These are phyloP conservation scores for Fraxinus dipetala DNA, from an alignment of 305 asterid genomes.

Conservation along the genomic window DNA sequence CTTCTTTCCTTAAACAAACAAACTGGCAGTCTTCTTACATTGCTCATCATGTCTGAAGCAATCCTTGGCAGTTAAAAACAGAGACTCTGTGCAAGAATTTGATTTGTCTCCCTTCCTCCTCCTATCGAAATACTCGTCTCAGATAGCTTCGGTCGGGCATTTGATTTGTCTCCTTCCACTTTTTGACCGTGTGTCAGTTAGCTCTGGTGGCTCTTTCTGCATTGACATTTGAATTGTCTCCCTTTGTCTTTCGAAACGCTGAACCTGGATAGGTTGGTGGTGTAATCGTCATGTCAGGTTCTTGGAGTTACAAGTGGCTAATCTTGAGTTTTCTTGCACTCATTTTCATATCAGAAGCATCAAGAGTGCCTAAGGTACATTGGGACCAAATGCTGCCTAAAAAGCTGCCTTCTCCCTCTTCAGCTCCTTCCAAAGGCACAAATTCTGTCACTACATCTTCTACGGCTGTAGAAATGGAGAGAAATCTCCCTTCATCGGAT, in stretches of 20 bases:
- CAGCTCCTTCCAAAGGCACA: constrained; percentile 86
- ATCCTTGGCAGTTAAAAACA: constrained; percentile 24
- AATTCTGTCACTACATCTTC: constrained; percentile 45
- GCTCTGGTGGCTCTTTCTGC: not conserved
- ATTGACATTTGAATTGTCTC: not conserved
- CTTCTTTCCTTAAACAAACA: constrained; percentile 63
- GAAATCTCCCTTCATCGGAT: constrained; percentile 41
- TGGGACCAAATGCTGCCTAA: constrained; percentile 92
- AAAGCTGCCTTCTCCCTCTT: constrained; percentile 72
- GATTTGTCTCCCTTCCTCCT: not conserved
- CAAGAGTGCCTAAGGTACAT: constrained; percentile 57
- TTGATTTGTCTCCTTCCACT: not conserved
- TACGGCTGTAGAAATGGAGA: constrained; percentile 30
- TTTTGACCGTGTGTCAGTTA: not conserved
- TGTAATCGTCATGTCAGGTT: constrained; percentile 41
- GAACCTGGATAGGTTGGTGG: not conserved
- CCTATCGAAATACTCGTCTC: not conserved
- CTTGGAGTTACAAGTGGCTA: constrained; percentile 42
- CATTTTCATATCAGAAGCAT: constrained; percentile 54
- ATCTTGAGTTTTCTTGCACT: constrained; percentile 48
- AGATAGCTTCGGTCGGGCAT: not conserved
- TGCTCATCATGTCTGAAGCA: constrained; percentile 52
- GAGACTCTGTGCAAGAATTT: constrained; percentile 18
- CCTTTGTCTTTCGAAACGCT: not conserved
- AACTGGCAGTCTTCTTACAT: constrained; percentile 63